Evolutionary conservation across 345 rosid genomes (phyloP).

Genomic region (Brassica cretica): DNA sequence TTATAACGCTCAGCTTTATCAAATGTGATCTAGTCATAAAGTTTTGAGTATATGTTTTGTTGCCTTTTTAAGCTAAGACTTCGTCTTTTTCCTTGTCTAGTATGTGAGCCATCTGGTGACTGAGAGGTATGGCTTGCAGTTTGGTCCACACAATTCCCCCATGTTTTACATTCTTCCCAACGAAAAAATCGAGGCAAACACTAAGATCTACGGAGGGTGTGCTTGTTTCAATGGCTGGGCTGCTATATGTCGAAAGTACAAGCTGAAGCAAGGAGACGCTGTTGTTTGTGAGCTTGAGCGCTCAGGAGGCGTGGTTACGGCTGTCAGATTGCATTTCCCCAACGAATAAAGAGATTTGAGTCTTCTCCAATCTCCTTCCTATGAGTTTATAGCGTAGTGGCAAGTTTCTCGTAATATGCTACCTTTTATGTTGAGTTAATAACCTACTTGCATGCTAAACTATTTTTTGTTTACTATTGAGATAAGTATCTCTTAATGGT

Average conservation of each 20-base stretch:
- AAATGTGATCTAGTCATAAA: neutral
- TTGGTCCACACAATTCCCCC: neutral
- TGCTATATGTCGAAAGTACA: neutral
- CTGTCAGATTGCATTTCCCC: conserved; percentile 15
- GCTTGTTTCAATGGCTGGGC: conserved; percentile 26
- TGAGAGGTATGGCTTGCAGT: conserved; percentile 14
- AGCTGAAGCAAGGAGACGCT: conserved; percentile 10
- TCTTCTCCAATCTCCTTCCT: neutral
- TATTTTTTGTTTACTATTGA: too few relatives aligned
- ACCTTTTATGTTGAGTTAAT: neutral
- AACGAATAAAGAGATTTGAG: neutral
- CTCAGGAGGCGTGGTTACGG: conserved; percentile 14
- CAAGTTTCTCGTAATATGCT: too few relatives aligned
- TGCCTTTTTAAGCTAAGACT: neutral
- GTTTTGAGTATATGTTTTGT: neutral
- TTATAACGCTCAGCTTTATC: neutral
- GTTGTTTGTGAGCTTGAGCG: conserved; percentile 32
- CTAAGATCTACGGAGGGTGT: neutral
- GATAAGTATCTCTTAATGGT: too few relatives aligned
- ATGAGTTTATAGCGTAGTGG: neutral
- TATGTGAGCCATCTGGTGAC: neutral
- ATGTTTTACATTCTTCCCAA: conserved; percentile 4
- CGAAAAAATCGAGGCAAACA: neutral
- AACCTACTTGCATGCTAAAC: too few relatives aligned
- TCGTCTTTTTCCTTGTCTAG: conserved; percentile 4